Evolutionary conservation across 176 grass and related monocot species (phyloP).

Genomic region (Hsuehochloa calcarea): DNA sequence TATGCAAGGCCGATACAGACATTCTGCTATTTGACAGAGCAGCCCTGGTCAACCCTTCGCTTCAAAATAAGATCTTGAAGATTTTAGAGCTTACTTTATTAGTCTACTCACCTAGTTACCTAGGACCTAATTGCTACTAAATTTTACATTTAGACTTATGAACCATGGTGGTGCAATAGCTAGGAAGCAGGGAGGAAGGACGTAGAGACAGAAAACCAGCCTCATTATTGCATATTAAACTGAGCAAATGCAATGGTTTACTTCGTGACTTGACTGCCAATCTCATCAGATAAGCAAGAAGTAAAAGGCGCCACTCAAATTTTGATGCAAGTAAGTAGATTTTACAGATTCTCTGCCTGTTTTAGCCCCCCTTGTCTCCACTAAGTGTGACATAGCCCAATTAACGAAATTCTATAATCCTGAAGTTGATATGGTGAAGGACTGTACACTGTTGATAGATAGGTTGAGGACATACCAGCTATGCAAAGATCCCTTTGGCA

Average conservation of each 20-base stretch:
- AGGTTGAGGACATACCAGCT: slow-evolving; percentile 15
- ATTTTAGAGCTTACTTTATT: slow-evolving; percentile 23
- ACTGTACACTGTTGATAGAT: background rate
- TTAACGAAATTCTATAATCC: slow-evolving; percentile 26
- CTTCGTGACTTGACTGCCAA: background rate
- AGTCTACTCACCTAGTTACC: slow-evolving; percentile 3
- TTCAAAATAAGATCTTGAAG: slow-evolving; percentile 30
- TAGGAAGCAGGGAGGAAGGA: slow-evolving; percentile 30
- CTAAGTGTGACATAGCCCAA: slow-evolving; percentile 17
- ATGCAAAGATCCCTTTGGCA: slow-evolving; percentile 18
- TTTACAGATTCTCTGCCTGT: background rate
- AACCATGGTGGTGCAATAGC: slow-evolving; percentile 1
- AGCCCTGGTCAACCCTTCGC: slow-evolving; percentile 38
- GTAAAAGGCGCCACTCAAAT: slow-evolving; percentile 8
- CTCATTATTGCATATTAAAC: slow-evolving; percentile 10
- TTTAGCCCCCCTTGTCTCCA: slow-evolving; percentile 13
- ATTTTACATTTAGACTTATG: slow-evolving; percentile 9
- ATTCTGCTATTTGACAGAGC: slow-evolving; percentile 38
- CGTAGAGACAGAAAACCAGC: background rate
- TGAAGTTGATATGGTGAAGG: background rate
- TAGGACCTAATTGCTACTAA: slow-evolving; percentile 1
- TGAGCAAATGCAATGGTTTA: slow-evolving; percentile 17
- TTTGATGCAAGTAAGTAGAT: background rate
- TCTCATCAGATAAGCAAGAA: slow-evolving; percentile 2
- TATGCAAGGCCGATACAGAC: slow-evolving; percentile 21